Percentiles rank a stretch among this genome's conserved stretches.
phyloP scores from a whole-genome alignment of 345 rosid genomes.

The Geranium rotundifolium region DNA sequence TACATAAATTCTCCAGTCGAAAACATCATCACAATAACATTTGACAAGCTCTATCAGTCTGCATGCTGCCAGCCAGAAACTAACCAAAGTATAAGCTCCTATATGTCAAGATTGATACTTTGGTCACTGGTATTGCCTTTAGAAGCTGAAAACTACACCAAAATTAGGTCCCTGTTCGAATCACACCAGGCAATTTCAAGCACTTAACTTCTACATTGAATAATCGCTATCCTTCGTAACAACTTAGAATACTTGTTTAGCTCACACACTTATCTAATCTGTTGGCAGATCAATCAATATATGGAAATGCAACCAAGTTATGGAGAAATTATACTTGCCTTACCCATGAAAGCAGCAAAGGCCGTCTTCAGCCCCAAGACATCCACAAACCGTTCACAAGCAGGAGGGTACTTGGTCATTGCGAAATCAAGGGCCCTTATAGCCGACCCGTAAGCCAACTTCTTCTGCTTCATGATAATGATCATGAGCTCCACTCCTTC shows the following conservation, averaged over 20 bases:
- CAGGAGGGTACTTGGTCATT: slow-evolving; percentile 94
- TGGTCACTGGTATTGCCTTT: too few relatives aligned
- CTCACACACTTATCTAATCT: background rate
- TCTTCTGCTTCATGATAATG: slow-evolving; percentile 97
- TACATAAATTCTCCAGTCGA: background rate
- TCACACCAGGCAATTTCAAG: background rate
- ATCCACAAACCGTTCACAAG: slow-evolving; percentile 91
- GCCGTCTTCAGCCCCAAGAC: slow-evolving; percentile 93
- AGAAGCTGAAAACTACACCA: too few relatives aligned
- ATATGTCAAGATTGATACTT: too few relatives aligned
- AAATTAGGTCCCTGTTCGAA: too few relatives aligned
- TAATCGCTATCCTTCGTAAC: background rate
- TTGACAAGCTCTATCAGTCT: background rate
- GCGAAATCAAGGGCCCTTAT: slow-evolving; percentile 88
- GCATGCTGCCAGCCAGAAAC: background rate
- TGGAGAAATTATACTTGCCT: slow-evolving; percentile 55
- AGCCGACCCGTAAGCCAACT: slow-evolving; percentile 86
- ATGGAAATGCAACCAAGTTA: background rate
- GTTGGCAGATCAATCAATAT: background rate
- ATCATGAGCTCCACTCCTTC: slow-evolving; percentile 99
- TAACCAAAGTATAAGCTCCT: background rate
- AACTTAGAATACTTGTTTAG: background rate
- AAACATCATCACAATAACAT: background rate
- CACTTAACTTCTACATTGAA: background rate
- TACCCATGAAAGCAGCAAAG: slow-evolving; percentile 98